Conservation (phyloP, 805 yeast genomes). For the Spathaspora hagerdaliae region DNA sequence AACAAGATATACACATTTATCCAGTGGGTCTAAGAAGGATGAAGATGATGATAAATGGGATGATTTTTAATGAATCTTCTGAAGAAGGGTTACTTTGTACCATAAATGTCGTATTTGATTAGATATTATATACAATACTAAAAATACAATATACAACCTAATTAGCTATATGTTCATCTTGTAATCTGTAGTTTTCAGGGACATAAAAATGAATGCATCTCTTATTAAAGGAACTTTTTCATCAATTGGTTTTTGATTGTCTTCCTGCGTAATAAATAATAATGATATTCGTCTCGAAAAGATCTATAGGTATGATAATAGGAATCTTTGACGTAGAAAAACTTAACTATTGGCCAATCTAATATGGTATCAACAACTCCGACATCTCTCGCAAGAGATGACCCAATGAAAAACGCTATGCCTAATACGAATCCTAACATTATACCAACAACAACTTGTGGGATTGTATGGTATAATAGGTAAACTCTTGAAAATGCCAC, state of each 20-base stretch:
- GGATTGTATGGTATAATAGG: conserved; percentile 67
- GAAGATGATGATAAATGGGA: conserved; percentile 66
- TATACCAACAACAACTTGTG: conserved; percentile 74
- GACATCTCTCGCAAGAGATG: conserved; percentile 53
- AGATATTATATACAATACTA: too few species aligned
- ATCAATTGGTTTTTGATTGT: not conserved
- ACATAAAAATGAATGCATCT: too few species aligned
- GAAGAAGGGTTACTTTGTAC: not conserved
- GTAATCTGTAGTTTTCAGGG: too few species aligned
- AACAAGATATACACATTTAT: conserved; percentile 53
- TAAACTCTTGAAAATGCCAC: conserved; percentile 74
- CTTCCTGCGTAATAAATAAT: conserved; percentile 8
- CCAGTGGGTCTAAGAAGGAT: conserved; percentile 38
- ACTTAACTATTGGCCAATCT: conserved; percentile 49
- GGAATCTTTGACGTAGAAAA: conserved; percentile 58
- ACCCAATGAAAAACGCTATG: conserved; percentile 48
- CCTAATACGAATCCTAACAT: conserved; percentile 62
- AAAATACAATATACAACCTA: too few species aligned
- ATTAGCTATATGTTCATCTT: too few species aligned
- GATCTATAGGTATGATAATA: conserved; percentile 45
- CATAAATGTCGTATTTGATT: not conserved
- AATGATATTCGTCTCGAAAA: conserved; percentile 44
- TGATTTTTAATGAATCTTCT: conserved; percentile 39
- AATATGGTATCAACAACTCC: conserved; percentile 69
- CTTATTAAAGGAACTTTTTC: not conserved